Percentiles rank a stretch among this genome's conserved stretches.
Evolutionary conservation across 73 alveolate genomes (phyloP).

Genomic region (Paraurostyla sp.): DNA sequence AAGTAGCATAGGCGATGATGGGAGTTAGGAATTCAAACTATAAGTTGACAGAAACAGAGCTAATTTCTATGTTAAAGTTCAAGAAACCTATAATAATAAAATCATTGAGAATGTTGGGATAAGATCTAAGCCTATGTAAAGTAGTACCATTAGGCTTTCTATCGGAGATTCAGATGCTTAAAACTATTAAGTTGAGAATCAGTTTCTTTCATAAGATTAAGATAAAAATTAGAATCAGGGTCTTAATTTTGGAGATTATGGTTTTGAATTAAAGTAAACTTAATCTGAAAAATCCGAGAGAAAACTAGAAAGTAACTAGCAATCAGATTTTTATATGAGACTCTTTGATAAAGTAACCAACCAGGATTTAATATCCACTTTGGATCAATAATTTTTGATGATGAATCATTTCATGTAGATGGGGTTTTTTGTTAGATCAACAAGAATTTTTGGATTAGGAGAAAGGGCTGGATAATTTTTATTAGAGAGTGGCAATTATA

Average conservation of each 20-base stretch:
- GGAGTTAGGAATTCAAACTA: background rate
- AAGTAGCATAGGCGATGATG: no score
- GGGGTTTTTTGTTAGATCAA: background rate
- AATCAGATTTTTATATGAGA: background rate
- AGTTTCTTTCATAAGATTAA: background rate
- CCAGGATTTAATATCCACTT: background rate
- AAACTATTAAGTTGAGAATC: background rate
- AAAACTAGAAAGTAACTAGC: background rate
- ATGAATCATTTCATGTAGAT: background rate
- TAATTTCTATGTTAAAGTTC: background rate
- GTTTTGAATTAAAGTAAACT: background rate
- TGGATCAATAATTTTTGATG: background rate
- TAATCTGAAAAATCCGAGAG: background rate
- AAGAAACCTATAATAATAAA: constrained; percentile 3
- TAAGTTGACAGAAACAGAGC: background rate
- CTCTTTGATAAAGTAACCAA: background rate
- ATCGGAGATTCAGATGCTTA: no score
- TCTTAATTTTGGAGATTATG: no score
- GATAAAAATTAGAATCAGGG: background rate
- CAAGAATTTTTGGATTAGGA: constrained; percentile 27
- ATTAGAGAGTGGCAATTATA: constrained; percentile 23
- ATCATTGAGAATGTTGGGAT: background rate
- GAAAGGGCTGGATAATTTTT: constrained; percentile 9
- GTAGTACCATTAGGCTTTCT: background rate
- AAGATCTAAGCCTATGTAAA: background rate